These are phyloP conservation scores for Conticribra weissflogii DNA, from an alignment of 108 stramenopile species.

Conservation along the genomic window DNA sequence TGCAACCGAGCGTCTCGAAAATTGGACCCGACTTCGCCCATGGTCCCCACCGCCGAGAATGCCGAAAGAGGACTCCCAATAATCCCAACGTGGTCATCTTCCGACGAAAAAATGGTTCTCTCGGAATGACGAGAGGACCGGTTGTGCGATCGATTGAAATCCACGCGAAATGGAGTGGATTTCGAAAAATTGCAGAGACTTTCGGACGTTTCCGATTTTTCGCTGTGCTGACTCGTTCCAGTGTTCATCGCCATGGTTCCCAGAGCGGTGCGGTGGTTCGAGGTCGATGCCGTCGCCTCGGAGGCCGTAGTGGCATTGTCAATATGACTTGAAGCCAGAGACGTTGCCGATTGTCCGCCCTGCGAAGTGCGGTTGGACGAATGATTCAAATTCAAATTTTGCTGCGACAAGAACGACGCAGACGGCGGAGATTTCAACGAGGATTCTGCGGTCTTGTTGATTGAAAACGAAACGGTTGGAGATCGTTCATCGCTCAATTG, in stretches of 20 bases:
- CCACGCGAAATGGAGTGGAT: neutral
- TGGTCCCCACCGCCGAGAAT: neutral
- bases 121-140: too few relatives aligned
- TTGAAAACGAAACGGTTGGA: neutral
- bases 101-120: conserved; percentile 1
- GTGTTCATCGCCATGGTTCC: neutral
- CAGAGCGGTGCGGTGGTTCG: neutral
- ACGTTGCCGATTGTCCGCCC: neutral
- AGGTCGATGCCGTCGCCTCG: neutral
- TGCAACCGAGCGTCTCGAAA: too few relatives aligned
- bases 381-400: neutral
- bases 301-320: neutral
- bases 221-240: neutral
- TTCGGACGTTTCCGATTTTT: neutral
- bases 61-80: conserved; percentile 19
- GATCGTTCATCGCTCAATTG: neutral
- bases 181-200: neutral
- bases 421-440: neutral
- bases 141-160: neutral
- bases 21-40: too few relatives aligned
- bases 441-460: neutral
- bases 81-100: conserved; percentile 8
- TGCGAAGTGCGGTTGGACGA: neutral
- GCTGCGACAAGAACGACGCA: neutral
- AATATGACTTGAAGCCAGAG: neutral